These are phyloP conservation scores for Margaritispora aquatica DNA, from an alignment of 495 filamentous ascomycete genomes.

Conservation along the genomic window DNA sequence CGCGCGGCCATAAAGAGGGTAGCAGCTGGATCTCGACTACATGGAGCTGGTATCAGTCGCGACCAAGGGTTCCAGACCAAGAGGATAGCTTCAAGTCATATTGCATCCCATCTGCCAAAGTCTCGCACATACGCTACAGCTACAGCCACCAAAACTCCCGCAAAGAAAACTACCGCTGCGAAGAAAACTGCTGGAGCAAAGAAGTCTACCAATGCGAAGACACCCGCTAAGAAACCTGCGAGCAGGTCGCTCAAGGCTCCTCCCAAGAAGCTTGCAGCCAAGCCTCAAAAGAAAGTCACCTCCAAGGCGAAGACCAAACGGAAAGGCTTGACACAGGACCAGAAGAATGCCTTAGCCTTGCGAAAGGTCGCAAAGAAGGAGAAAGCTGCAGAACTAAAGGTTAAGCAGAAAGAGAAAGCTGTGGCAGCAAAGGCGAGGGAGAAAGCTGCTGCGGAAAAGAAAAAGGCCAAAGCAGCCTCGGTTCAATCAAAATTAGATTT, in stretches of 20 bases:
- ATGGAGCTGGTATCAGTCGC: constrained; percentile 11
- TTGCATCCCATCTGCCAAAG: not conserved
- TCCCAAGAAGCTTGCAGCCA: constrained; percentile 10
- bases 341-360: not conserved
- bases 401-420: not conserved
- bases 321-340: not conserved
- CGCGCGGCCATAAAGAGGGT: constrained; percentile 28
- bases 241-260: not conserved
- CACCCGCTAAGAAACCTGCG: constrained; percentile 10
- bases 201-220: constrained; percentile 14
- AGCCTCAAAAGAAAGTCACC: constrained; percentile 5
- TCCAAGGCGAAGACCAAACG: constrained; percentile 7
- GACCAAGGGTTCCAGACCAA: not conserved
- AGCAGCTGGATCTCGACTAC: constrained; percentile 18
- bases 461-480: constrained; percentile 3
- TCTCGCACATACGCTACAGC: constrained; percentile 6
- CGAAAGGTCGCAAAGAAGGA: not conserved
- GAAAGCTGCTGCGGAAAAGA: not conserved
- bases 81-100: not conserved
- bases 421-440: not conserved
- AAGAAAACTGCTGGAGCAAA: constrained; percentile 13
- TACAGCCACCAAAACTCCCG: constrained; percentile 7
- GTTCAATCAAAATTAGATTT: no score
- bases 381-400: not conserved
- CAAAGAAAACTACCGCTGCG: constrained; percentile 4